Evolutionary conservation across 495 filamentous ascomycete species (phyloP).

Genomic region (Podospora tetraspora): DNA sequence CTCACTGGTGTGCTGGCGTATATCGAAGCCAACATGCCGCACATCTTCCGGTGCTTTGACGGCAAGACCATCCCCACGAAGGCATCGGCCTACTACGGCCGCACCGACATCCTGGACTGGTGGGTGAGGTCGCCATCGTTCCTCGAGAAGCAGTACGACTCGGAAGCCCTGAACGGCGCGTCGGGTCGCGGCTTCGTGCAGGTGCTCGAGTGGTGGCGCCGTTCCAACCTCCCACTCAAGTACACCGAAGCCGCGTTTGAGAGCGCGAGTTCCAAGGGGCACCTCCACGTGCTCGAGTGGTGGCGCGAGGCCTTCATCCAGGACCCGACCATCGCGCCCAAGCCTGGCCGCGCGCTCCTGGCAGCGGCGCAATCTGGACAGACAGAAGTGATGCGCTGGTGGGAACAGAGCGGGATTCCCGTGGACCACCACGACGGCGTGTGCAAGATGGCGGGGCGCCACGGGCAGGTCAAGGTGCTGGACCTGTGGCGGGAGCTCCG

Average conservation of each 20-base stretch:
- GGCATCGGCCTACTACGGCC: conserved; percentile 79
- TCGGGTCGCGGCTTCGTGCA: conserved; percentile 75
- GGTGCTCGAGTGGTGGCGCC: conserved; percentile 87
- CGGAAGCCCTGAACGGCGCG: conserved; percentile 81
- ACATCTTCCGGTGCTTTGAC: conserved; percentile 78
- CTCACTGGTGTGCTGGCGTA: conserved; percentile 72
- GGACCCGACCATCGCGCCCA: conserved; percentile 46
- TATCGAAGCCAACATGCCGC: conserved; percentile 69
- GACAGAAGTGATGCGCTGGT: conserved; percentile 69
- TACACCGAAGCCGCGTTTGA: conserved; percentile 85
- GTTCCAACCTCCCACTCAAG: conserved; percentile 70
- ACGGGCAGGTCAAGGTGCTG: conserved; percentile 82
- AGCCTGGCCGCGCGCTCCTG: conserved; percentile 74
- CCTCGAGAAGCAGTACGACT: conserved; percentile 65
- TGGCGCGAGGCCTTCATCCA: conserved; percentile 63
- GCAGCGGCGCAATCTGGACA: conserved; percentile 75
- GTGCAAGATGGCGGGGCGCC: conserved; percentile 73
- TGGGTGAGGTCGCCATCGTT: conserved; percentile 67
- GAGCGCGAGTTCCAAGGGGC: conserved; percentile 74
- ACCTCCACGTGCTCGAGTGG: conserved; percentile 82
- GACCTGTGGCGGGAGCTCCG: conserved; percentile 74
- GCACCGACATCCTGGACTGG: conserved; percentile 79
- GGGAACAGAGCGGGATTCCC: conserved; percentile 70
- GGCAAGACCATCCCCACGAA: conserved; percentile 78
- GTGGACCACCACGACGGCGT: conserved; percentile 70